phyloP scores from a whole-genome alignment of 177 flowering plant genomes.

The Vitis hybrid region DNA sequence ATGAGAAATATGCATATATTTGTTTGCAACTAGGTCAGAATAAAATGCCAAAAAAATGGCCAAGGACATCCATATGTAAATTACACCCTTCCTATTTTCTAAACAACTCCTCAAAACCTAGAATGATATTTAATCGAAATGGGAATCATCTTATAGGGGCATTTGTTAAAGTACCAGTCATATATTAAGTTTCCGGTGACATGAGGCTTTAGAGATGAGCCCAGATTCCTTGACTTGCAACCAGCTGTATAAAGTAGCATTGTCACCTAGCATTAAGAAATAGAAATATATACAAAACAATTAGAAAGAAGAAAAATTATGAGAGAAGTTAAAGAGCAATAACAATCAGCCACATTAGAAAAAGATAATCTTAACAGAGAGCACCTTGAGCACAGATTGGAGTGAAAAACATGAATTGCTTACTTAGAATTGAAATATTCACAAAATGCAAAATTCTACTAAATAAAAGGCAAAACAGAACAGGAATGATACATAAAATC shows the following conservation, averaged over 20 bases:
- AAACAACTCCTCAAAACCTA: not conserved
- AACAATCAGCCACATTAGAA: no score
- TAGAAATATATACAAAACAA: not conserved
- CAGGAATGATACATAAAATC: no score
- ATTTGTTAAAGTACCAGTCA: constrained; percentile 59
- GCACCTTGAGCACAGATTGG: no score
- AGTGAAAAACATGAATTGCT: no score
- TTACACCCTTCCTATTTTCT: not conserved
- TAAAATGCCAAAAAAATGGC: no score
- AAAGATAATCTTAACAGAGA: no score
- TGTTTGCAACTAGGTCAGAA: no score
- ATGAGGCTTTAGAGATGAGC: constrained; percentile 87
- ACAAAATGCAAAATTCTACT: no score
- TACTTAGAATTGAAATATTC: no score
- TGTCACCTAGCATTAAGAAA: constrained; percentile 51
- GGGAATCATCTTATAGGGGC: not conserved
- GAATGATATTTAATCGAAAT: not conserved
- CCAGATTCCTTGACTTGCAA: constrained; percentile 41
- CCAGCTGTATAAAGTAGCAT: constrained; percentile 61
- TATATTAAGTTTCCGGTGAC: constrained; percentile 67
- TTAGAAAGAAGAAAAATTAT: not conserved
- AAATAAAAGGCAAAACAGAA: no score
- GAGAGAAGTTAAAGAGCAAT: not conserved
- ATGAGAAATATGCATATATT: no score
- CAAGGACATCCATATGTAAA: no score